Base-by-base conservation (phyloP, 441 rosid species). In the Pelargonium fulgidum region DNA sequence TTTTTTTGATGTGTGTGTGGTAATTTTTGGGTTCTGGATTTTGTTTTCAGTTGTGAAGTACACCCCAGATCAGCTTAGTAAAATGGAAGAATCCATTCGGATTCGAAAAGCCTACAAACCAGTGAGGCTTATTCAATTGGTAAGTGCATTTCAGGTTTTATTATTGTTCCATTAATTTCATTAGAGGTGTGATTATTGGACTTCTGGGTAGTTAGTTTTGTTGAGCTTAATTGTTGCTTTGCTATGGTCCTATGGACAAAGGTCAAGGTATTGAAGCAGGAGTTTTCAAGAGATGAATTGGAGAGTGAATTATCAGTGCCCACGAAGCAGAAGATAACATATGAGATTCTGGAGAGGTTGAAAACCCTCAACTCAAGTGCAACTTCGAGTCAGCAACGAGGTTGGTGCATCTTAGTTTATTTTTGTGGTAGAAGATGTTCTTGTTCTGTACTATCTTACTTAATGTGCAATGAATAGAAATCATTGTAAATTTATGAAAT, bases 31-130 rank as follows among this genome's bases (percentile, higher is more conserved):
- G 24, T 22, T 22, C 24, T 22, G 24, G 1, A 58, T 63, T 62
- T 39, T 26, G 16, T 64, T 48, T 3, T 64, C 76, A 92, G 99
- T 70, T 78, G 89, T 83, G 62, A 87, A 80, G 68, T 92, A 89
- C 68, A 84, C 94, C 11, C 83, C 88, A 26, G 89, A 85, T 78
- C 97, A 92, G 96, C 83, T 90, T 83, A 85, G 75, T 82, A 86
- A 77, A 80, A 94, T 92, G 96, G 89, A 89, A 83, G 98, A 92
- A 72, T 90, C 97, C 13, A 73, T 81, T 63, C 89, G 82, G 85
- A 86, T 94, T 82, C 92, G 98, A 68, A 87, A 85, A 80, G 88
- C 84, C 0, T 85, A 84, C 67, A 79, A 87, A 72, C 91, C 98
- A 13, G 16, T 69, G 14, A 63, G 81, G 80, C 94, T 94, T 70